Evolutionary conservation across 768 basidiomycete species (phyloP), one percentile per base, ranked within the genome.

Genomic region (Mycena venus): DNA sequence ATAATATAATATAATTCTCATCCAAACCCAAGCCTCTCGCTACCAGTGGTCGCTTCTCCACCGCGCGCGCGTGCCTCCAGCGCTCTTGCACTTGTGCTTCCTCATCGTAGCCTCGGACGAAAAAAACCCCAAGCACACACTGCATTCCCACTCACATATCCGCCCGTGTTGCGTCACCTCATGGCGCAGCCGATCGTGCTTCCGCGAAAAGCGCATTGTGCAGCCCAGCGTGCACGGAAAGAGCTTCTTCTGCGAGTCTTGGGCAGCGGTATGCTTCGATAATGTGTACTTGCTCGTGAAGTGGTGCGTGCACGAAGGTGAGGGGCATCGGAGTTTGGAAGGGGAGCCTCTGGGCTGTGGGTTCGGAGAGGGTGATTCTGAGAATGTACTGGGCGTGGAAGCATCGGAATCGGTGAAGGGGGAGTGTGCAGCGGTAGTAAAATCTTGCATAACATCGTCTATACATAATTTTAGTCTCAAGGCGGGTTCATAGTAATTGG

Each of bases 101-200:
- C 86, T 87, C 40, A 90, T 79, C 1, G 89, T 90, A 77, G 88
- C 88, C 75, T 86, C 83, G 3, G 87, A 84, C 14, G 89, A 90
- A 79, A 90, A 91, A 79, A 90, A 90, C 14, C 89, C 83, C 21
- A 87, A 86, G 71, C 90, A 91, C 2, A 87, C 86, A 12, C 86
- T 83, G 75, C 90, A 91, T 1, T 82, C 80, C 78, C 88, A 90
- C 73, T 90, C 89, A 82, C 90, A 91, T 53, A 90, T 75, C 76
- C 89, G 90, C 17, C 88, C 87, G 72, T 91, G 90, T 78, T 91
- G 89, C 11, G 88, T 87, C 7, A 91, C 89, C 79, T 91, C 90
- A 71, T 91, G 90, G 65, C 90, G 86, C 15, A 91, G 84, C 38
- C 89, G 82, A 72, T 91, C 90, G 74, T 91, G 90, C 70, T 90